phyloP scores from a whole-genome alignment of 768 basidiomycete genomes.

The Leccinum pellstonianum region DNA sequence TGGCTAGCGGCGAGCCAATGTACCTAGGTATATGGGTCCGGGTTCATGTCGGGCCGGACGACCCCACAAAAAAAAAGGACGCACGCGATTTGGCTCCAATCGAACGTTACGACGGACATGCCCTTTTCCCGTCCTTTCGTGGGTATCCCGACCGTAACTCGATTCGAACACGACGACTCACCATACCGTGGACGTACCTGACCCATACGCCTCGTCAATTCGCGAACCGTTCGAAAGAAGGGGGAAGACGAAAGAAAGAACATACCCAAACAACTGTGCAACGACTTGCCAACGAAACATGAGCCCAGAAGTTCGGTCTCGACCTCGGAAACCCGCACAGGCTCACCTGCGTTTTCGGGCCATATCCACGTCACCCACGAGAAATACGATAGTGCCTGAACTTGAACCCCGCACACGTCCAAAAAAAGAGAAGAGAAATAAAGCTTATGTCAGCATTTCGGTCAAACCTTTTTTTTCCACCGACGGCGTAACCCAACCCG shows the following conservation, averaged over 20 bases:
- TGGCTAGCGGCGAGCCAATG: constrained; percentile 55
- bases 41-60: not conserved
- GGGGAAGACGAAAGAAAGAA: not conserved
- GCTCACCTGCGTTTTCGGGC: constrained; percentile 44
- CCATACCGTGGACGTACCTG: constrained; percentile 46
- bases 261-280: constrained; percentile 49
- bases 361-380: constrained; percentile 59
- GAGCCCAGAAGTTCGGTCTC: not conserved
- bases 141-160: not conserved
- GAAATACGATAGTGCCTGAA: constrained; percentile 53
- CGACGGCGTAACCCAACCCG: not conserved
- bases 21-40: constrained; percentile 17
- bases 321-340: constrained; percentile 1
- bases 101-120: constrained; percentile 76
- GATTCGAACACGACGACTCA: constrained; percentile 17
- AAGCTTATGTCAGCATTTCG: constrained; percentile 16
- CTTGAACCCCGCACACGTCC: constrained; percentile 12
- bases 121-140: constrained; percentile 31
- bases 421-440: not conserved
- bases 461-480: not conserved
- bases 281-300: constrained; percentile 31
- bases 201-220: not conserved
- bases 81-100: constrained; percentile 68
- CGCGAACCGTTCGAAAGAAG: not conserved
- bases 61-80: constrained; percentile 18